Conservation (phyloP, 768 basidiomycete species). For the Lactarius tabidus region DNA sequence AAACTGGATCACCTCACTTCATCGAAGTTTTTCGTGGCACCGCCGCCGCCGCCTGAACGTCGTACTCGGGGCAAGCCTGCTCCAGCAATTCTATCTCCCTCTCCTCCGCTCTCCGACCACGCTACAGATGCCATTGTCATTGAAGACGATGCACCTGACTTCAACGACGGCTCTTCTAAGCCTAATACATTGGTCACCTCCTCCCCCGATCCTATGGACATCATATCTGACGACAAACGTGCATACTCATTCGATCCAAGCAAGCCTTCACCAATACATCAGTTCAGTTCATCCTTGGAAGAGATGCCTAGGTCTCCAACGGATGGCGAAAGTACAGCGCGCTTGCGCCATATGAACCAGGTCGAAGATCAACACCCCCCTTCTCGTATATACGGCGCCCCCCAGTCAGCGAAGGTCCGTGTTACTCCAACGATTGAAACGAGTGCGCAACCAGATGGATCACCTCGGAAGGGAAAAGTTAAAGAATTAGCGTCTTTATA, state of each 20-base stretch:
- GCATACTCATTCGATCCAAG: conserved; percentile 12
- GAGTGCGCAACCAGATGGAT: neutral
- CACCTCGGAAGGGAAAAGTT: neutral
- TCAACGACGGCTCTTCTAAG: neutral
- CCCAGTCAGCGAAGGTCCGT: neutral
- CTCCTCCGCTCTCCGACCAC: neutral
- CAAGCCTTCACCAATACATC: conserved; percentile 4
- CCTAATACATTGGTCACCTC: neutral
- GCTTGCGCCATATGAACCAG: conserved; percentile 2
- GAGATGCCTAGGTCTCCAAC: neutral
- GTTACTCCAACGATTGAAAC: neutral
- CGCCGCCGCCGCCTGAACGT: neutral
- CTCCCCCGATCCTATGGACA: conserved; percentile 18
- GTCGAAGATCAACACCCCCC: neutral
- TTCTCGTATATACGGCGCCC: neutral
- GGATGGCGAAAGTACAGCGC: conserved; percentile 16
- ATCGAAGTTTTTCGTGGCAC: conserved; percentile 8
- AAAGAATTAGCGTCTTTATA: neutral
- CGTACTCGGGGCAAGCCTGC: neutral
- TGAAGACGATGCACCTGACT: conserved; percentile 2
- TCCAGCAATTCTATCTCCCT: neutral
- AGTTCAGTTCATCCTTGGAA: conserved; percentile 6
- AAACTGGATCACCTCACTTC: neutral
- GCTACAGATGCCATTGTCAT: conserved; percentile 2
- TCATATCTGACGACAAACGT: neutral